Conservation (phyloP, 768 basidiomycete species). For the Xerocomus brunneocitrinus region DNA sequence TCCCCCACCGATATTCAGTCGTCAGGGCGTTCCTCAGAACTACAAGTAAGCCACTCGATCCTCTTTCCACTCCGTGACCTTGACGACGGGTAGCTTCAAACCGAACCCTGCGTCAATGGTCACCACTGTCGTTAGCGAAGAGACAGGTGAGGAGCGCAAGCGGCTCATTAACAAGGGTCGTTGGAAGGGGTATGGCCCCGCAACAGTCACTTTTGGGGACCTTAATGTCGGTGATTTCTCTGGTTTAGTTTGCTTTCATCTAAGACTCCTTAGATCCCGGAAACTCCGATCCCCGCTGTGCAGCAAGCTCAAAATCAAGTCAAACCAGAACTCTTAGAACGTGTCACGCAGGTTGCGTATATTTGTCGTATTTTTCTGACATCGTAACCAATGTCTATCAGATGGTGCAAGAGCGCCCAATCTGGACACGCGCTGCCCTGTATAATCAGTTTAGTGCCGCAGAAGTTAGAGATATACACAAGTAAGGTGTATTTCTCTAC, state of each 20-base stretch:
- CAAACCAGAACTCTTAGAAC: conserved; percentile 50
- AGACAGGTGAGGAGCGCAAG: conserved; percentile 77
- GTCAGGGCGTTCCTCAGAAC: conserved; percentile 71
- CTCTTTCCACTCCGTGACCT: not conserved
- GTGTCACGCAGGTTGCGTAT: conserved; percentile 45
- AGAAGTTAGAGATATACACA: conserved; percentile 69
- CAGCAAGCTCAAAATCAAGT: conserved; percentile 54
- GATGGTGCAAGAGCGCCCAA: conserved; percentile 70
- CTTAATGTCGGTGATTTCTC: conserved; percentile 31
- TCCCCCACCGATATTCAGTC: conserved; percentile 87
- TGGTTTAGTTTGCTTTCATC: not conserved
- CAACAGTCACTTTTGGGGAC: conserved; percentile 65
- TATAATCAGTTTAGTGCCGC: conserved; percentile 71
- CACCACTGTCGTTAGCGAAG: conserved; percentile 61
- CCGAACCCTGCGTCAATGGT: conserved; percentile 70
- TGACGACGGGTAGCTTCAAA: conserved; percentile 54
- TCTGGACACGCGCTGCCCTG: conserved; percentile 87
- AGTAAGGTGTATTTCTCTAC: conserved; percentile 43
- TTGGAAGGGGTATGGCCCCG: conserved; percentile 82
- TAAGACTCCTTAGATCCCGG: conserved; percentile 49
- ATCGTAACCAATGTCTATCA: conserved; percentile 28
- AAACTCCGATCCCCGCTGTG: conserved; percentile 56
- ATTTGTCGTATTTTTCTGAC: conserved; percentile 1
- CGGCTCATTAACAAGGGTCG: conserved; percentile 80
- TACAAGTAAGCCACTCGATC: conserved; percentile 57